A percentile compares a stretch with the other conserved stretches of the same genome.
Evolutionary conservation across 352 stramenopile genomes (phyloP).

Genomic region (Pythium sp.): DNA sequence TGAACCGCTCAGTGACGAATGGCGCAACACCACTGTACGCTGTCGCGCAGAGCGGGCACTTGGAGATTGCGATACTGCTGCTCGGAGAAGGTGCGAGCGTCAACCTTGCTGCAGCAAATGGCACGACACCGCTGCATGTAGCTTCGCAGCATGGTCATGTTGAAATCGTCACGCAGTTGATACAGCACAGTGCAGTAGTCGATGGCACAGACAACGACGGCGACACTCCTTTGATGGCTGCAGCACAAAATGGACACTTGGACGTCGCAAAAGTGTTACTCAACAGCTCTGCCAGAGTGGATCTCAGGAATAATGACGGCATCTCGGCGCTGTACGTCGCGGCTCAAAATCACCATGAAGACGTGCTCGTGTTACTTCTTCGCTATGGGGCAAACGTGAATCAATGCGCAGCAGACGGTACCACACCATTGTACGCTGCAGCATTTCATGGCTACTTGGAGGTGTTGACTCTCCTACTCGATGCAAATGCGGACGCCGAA

Average conservation of each 20-base stretch:
- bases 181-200: not conserved
- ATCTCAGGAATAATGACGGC: not conserved
- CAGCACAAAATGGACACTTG: slow-evolving; percentile 1
- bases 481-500: slow-evolving; percentile 1
- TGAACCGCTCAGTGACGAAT: slow-evolving; percentile 2
- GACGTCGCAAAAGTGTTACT: slow-evolving; percentile 8
- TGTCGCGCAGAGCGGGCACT: not conserved
- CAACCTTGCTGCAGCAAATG: not conserved
- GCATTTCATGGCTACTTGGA: slow-evolving; percentile 5
- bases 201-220: slow-evolving; percentile 3
- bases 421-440: not conserved
- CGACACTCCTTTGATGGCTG: slow-evolving; percentile 10
- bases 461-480: slow-evolving; percentile 3
- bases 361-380: slow-evolving; percentile 4
- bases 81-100: not conserved
- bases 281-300: not conserved
- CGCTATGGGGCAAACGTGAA: not conserved
- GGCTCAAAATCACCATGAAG: not conserved
- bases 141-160: slow-evolving; percentile 7
- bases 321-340: slow-evolving; percentile 3
- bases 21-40: slow-evolving; percentile 5
- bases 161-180: slow-evolving; percentile 1
- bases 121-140: slow-evolving; percentile 9
- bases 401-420: slow-evolving; percentile 1
- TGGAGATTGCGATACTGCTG: not conserved